These are phyloP conservation scores for Crithidia expoeki DNA, from an alignment of 208 protist genomes.

Conservation along the genomic window DNA sequence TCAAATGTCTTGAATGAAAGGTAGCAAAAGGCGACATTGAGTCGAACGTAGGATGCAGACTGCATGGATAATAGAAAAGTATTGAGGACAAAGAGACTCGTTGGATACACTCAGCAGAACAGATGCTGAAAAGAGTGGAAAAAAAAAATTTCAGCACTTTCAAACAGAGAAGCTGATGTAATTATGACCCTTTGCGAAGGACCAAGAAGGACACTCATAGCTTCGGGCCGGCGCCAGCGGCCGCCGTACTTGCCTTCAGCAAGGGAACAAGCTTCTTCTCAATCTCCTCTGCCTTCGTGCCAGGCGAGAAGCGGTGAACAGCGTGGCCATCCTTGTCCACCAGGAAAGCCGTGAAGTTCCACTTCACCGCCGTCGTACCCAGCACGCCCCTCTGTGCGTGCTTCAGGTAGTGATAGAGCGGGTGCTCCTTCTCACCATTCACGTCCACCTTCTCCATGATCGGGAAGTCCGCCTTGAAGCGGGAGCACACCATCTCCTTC, in stretches of 20 bases:
- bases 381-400: conserved; percentile 52
- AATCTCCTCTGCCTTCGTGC: conserved; percentile 49
- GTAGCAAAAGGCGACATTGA: no score
- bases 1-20: no score
- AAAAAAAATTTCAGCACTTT: no score
- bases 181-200: not conserved
- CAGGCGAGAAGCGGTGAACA: conserved; percentile 75
- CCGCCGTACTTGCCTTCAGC: not conserved
- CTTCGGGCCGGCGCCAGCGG: not conserved
- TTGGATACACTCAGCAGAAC: no score
- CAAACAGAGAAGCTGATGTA: no score
- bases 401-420: conserved; percentile 89
- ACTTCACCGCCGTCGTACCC: conserved; percentile 80
- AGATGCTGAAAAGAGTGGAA: no score
- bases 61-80: no score
- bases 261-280: conserved; percentile 70
- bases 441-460: conserved; percentile 93
- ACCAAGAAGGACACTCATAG: no score
- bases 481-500: conserved; percentile 71
- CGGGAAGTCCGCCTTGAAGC: conserved; percentile 72
- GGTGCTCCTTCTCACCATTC: conserved; percentile 81
- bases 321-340: conserved; percentile 71
- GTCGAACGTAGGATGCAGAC: no score
- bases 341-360: conserved; percentile 96
- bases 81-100: no score